Conservation (phyloP, 257 asterid species). For the Leptodermis oblonga region DNA sequence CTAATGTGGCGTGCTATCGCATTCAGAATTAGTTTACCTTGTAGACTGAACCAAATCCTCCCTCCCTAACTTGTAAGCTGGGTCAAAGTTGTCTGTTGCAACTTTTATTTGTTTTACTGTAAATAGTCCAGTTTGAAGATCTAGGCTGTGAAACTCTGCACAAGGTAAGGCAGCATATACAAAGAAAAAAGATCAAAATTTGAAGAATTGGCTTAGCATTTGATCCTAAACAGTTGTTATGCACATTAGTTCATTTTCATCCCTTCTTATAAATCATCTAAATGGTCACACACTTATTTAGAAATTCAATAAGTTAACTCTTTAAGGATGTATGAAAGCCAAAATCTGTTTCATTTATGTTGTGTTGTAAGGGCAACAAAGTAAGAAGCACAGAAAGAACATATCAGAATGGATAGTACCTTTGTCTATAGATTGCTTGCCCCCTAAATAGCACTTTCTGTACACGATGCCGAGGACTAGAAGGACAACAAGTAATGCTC, state of each 20-base stretch:
- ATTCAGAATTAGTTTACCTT: conserved; percentile 44
- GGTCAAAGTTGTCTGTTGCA: conserved; percentile 80
- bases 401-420: conserved; percentile 33
- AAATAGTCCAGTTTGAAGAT: conserved; percentile 73
- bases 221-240: background rate
- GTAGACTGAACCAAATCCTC: conserved; percentile 81
- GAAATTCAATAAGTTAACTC: too few species aligned
- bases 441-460: conserved; percentile 42
- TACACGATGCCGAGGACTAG: conserved; percentile 41
- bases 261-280: background rate
- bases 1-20: background rate
- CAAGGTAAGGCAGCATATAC: conserved; percentile 5
- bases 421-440: conserved; percentile 45
- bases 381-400: background rate
- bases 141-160: conserved; percentile 75
- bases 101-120: conserved; percentile 71
- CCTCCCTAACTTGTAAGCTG: conserved; percentile 77
- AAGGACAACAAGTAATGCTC: conserved; percentile 39
- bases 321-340: background rate
- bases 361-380: background rate
- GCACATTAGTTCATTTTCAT: too few species aligned
- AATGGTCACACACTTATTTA: background rate
- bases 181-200: background rate
- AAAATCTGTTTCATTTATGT: background rate
- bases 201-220: background rate